phyloP scores from a whole-genome alignment of 2,329 filamentous ascomycete species.

The Fusarium cicatricum region DNA sequence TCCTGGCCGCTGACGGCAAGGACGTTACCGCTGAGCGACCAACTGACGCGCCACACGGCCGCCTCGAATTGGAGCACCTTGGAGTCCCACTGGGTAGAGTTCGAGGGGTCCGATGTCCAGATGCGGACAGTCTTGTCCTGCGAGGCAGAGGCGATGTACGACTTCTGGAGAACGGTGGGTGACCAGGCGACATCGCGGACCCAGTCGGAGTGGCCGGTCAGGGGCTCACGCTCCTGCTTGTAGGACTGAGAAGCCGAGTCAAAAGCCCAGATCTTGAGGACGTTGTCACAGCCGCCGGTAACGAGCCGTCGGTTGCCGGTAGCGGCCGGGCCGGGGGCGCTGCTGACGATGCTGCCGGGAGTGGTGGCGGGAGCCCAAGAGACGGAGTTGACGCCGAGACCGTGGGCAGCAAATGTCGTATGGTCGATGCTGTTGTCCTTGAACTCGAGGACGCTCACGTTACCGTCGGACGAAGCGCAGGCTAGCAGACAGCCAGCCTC shows the following conservation, averaged over 20 bases:
- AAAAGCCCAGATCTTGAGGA: conserved; percentile 92
- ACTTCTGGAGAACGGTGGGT: conserved; percentile 92
- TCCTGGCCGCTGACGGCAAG: conserved; percentile 92
- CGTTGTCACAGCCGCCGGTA: conserved; percentile 92
- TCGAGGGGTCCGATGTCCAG: conserved; percentile 79
- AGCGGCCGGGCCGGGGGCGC: conserved; percentile 65
- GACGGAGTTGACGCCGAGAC: conserved; percentile 93
- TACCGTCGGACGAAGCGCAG: conserved; percentile 92
- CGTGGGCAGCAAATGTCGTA: conserved; percentile 89
- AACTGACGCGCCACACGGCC: conserved; percentile 94
- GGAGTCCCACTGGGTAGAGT: conserved; percentile 79
- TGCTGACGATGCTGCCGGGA: conserved; percentile 85
- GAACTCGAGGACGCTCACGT: conserved; percentile 94
- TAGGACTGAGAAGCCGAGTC: conserved; percentile 69
- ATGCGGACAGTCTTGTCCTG: conserved; percentile 98
- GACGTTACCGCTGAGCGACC: conserved; percentile 97
- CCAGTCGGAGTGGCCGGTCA: conserved; percentile 92
- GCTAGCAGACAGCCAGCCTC: conserved; percentile 94
- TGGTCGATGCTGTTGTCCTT: conserved; percentile 94
- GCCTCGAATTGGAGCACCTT: conserved; percentile 89
- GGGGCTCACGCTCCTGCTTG: conserved; percentile 67
- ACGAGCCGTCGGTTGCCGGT: conserved; percentile 83
- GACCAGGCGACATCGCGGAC: conserved; percentile 98
- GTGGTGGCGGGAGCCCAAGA: conserved; percentile 90
- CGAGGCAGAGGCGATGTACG: conserved; percentile 93